phyloP scores from a whole-genome alignment of 2,329 filamentous ascomycete genomes.

The Colletotrichum kahawae region DNA sequence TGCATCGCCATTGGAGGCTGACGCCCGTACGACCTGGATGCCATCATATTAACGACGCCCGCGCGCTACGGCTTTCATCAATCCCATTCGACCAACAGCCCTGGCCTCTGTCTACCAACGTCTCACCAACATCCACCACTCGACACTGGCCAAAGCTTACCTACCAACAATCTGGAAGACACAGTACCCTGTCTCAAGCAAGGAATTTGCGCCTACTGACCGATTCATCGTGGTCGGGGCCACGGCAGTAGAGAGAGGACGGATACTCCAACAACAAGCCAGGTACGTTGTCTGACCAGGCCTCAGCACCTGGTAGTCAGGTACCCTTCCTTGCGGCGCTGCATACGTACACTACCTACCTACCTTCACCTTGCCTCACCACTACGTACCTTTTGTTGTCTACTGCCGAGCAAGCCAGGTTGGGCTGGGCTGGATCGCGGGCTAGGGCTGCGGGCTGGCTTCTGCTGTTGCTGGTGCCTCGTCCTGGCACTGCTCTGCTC shows the following conservation, averaged over 20 bases:
- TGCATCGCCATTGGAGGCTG: not conserved
- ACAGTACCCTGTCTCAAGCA: not conserved
- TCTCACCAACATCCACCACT: not conserved
- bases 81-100: not conserved
- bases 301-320: not conserved
- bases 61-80: not conserved
- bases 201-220: slow-evolving; percentile 2
- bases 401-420: not conserved
- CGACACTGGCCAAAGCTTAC: not conserved
- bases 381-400: not conserved
- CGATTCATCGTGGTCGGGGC: slow-evolving; percentile 7
- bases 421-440: not conserved
- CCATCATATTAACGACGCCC: not conserved
- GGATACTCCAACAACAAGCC: not conserved
- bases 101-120: not conserved
- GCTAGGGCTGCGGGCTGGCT: not conserved
- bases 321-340: not conserved
- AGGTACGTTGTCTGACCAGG: slow-evolving; percentile 1
- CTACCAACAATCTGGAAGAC: not conserved
- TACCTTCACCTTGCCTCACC: not conserved
- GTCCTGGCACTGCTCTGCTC: not conserved
- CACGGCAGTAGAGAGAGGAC: not conserved
- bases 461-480: not conserved
- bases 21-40: not conserved
- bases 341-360: not conserved